Conservation (phyloP, 352 stramenopile genomes). For the Globisporangium orthogonon region DNA sequence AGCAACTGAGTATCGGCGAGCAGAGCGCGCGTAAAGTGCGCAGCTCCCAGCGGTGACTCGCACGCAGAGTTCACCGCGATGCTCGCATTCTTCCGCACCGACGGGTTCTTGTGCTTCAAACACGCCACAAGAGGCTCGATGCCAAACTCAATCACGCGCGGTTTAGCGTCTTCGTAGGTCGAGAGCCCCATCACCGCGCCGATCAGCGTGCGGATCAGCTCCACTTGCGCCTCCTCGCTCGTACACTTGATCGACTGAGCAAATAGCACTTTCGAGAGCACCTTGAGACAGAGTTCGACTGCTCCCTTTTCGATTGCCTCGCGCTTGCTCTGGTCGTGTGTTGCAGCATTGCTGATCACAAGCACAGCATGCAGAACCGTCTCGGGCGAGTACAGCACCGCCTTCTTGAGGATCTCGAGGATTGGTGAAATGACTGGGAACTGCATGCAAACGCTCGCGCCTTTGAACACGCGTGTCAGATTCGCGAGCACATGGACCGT, state of each 20-base stretch:
- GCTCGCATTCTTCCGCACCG: slow-evolving; percentile 41
- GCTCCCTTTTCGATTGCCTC: slow-evolving; percentile 36
- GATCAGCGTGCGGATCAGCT: slow-evolving; percentile 49
- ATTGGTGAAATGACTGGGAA: slow-evolving; percentile 36
- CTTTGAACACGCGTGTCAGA: slow-evolving; percentile 53
- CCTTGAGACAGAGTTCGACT: slow-evolving; percentile 52
- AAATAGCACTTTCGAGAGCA: slow-evolving; percentile 46
- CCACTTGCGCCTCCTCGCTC: slow-evolving; percentile 25
- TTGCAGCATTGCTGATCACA: slow-evolving; percentile 46
- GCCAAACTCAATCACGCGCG: slow-evolving; percentile 60
- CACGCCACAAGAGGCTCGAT: slow-evolving; percentile 57
- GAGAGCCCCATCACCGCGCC: slow-evolving; percentile 63
- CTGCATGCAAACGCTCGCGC: slow-evolving; percentile 31
- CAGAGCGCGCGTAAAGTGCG: slow-evolving; percentile 35
- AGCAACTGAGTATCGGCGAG: slow-evolving; percentile 30
- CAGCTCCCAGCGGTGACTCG: slow-evolving; percentile 37
- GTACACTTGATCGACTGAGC: slow-evolving; percentile 31
- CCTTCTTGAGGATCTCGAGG: slow-evolving; percentile 53
- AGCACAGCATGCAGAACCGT: slow-evolving; percentile 33
- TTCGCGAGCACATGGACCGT: slow-evolving; percentile 42
- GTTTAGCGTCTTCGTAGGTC: slow-evolving; percentile 59
- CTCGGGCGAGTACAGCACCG: slow-evolving; percentile 29
- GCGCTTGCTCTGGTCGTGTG: slow-evolving; percentile 47
- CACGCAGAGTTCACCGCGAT: slow-evolving; percentile 64
- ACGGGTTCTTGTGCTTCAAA: slow-evolving; percentile 30